Base-by-base conservation (phyloP, 441 rosid genomes). In the Breynia disticha region DNA sequence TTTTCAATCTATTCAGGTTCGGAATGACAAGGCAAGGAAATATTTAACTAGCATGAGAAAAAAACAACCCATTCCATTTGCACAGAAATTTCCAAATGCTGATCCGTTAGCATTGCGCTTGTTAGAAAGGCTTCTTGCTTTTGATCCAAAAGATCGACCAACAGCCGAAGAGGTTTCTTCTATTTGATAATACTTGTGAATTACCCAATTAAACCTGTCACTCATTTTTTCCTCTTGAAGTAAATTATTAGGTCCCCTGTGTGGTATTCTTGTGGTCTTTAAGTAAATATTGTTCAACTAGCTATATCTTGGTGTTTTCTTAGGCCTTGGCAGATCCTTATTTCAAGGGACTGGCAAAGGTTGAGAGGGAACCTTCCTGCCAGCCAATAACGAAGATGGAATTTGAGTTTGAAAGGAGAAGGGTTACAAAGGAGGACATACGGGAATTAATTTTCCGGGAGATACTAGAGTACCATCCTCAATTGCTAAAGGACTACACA, bases 1-100 rank as follows among this genome's bases (percentile, higher is more conserved):
- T 52, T 17, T 60, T 72, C 22, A 9, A 28, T 48, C 32, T 13
- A 16, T 58, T 32, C 66, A 91, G 98, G 96, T 91, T 52, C 85
- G 94, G 65, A 86, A 91, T 72, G 97, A 91, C 0, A 88, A 91
- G 78, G 97, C 98, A 21, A 78, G 97, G 64, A 86, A 86, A 67
- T 88, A 91, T 69, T 72, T 91, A 65, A 88, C 82, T 52, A 84
- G 83, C 83, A 91, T 91, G 98, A 81, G 97, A 66, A 91, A 88
- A 68, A 91, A 91, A 57, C 84, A 77, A 53, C 89, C 86, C 1
- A 66, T 85, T 46, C 76, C 86, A 54, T 80, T 90, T 57, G 54
- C 73, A 50, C 87, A 80, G 66, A 90, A 87, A 63, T 85, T 90
- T 64, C 88, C 90, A 53, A 83, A 82, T 67, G 95, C 77, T 12